Evolutionary conservation across 495 filamentous ascomycete species (phyloP), one percentile per base, ranked within the genome.

Genomic region (Penicillium waksmanii): DNA sequence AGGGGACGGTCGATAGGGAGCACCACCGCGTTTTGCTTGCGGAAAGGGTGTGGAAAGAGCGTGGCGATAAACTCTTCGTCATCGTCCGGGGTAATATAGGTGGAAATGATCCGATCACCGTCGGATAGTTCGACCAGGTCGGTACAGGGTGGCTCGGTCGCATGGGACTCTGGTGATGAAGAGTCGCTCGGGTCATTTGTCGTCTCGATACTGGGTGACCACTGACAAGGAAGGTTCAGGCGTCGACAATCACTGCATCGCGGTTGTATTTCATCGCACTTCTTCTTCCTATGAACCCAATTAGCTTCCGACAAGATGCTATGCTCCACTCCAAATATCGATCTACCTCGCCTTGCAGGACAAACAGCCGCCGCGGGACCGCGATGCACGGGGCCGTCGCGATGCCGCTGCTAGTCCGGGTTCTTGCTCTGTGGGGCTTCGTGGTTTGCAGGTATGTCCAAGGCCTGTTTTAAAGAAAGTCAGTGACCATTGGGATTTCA

Each of bases 281-380:
- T 69, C 56, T 72, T 72, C 56, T 72, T 72, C 51, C 67, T 69
- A 12, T 38, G 3, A 6, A 38, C 17, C 11, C 13, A 8, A 21
- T 62, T 34, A 57, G 60, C 21, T 12, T 53, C 38, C 48, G 50
- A n/a, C 27, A 15, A 18, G 2, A 3, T 8, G 18, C 36, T 15
- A 13, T 13, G 21, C 50, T 61, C 27, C 40, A 53, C 40, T 18
- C 21, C 18, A 42, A 43, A 3, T 55, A 33, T 17, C 3, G 36
- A 53, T 48, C 23, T 60, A 69, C 70, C 70, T 63, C 15, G 67
- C 46, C 57, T 70, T 73, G 65, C 70, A 70, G 56, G 70, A 65
- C 17, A 70, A 11, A 58, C 70, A 73, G 13, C 65, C 67, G 9
- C 65, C 57, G 5, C 67, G 65, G 25, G 70, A 73, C 11, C 70